Evolutionary conservation across 1,284 basidiomycete species (phyloP), one percentile per base, ranked within the genome.

Genomic region (Cutaneotrichosporon dermatis): DNA sequence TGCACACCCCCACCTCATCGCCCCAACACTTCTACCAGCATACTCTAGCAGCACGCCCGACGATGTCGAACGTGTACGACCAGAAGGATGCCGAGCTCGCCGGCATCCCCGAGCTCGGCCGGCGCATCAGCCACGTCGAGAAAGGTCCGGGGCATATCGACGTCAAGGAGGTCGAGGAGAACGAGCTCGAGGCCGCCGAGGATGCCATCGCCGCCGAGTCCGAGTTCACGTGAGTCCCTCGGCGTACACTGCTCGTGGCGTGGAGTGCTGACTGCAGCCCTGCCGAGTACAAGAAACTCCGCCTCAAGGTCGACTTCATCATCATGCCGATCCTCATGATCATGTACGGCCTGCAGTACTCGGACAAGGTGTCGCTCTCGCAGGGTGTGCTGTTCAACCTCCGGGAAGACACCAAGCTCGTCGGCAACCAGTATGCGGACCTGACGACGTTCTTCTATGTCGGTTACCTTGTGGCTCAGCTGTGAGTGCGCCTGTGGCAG

Each of bases 311-410:
- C n/a, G 61, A 62, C 54, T 16, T 58, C 11, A 42, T 59, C 36
- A 33, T 62, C 15, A 62, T 59, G 61, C 61, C 61, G 3, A 44
- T 44, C 43, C 45, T 60, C n/a, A 57, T 44, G 55, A 43, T 57
- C 48, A 43, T 57, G n/a, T 58, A 58, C 43, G 57, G 57, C 16
- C 40, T 59, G 1, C 61, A 62, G 46, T 62, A 37, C 42, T 25
- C 41, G 7, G 66, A 67, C 58, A 67, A 67, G 51, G 55, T 56
- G 11, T 61, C 61, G 6, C 55, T 67, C 1, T 59, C 66, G 3
- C 42, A 40, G 13, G 69, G 67, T 44, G 67, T 67, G 43, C 46
- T 66, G 33, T 63, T 66, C 37, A 60, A 56, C 35, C 53, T 66
- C 13, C 54, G 55, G 39, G 52, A 60, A 48, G 66, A 63, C 46